These are phyloP conservation scores for Didymella keratinophila DNA, from an alignment of 2,329 filamentous ascomycete genomes.

Conservation along the genomic window DNA sequence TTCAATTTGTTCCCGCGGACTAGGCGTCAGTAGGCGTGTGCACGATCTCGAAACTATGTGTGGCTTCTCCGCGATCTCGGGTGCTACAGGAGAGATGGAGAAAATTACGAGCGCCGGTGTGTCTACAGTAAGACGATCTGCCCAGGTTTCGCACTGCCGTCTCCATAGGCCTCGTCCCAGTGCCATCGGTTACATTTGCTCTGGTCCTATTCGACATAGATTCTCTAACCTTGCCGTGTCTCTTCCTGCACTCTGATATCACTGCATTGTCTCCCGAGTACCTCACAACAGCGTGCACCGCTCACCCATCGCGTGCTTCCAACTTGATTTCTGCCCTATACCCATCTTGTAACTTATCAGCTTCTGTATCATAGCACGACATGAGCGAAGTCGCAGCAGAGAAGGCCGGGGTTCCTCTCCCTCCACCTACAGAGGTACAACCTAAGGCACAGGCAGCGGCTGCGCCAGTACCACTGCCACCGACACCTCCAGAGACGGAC, in stretches of 20 bases:
- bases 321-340: constrained; percentile 8
- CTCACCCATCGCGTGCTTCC: background rate
- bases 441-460: constrained; percentile 29
- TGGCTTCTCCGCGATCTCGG: constrained; percentile 26
- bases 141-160: constrained; percentile 6
- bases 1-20: constrained; percentile 14
- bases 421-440: constrained; percentile 27
- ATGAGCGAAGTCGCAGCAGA: constrained; percentile 32
- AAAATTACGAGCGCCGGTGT: constrained; percentile 22
- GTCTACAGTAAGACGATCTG: constrained; percentile 14
- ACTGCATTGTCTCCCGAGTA: background rate
- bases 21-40: background rate
- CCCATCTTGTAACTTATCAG: background rate
- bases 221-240: background rate
- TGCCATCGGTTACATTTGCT: constrained; percentile 6
- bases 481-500: constrained; percentile 48
- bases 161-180: constrained; percentile 4
- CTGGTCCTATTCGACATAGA: constrained; percentile 10
- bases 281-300: background rate
- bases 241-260: constrained; percentile 1
- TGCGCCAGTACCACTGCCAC: constrained; percentile 36
- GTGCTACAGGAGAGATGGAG: constrained; percentile 18
- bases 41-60: constrained; percentile 19
- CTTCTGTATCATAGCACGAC: constrained; percentile 6
- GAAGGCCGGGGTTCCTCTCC: constrained; percentile 25